phyloP scores from a whole-genome alignment of 2,329 filamentous ascomycete genomes.

The Calonectria naviculata region DNA sequence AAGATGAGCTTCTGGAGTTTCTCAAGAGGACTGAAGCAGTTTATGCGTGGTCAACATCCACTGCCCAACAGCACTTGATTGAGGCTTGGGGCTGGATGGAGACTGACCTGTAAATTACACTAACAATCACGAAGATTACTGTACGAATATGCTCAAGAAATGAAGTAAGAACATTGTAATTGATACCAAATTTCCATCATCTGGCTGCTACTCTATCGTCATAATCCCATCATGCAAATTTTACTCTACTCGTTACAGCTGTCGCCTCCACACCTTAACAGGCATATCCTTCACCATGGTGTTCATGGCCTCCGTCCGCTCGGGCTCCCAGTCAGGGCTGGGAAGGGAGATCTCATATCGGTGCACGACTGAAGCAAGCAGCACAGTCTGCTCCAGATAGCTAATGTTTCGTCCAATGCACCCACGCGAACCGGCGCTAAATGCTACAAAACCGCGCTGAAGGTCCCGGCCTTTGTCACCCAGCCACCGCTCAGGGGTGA shows the following conservation, averaged over 20 bases:
- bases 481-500: slow-evolving; percentile 54
- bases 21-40: slow-evolving; percentile 41
- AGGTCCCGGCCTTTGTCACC: slow-evolving; percentile 46
- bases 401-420: slow-evolving; percentile 54
- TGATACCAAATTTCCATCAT: not conserved
- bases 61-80: slow-evolving; percentile 29
- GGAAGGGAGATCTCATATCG: slow-evolving; percentile 51
- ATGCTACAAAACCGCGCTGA: slow-evolving; percentile 51
- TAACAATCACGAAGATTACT: not conserved
- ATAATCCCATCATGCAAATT: not conserved
- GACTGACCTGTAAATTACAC: slow-evolving; percentile 23
- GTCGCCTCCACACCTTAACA: slow-evolving; percentile 34
- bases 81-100: slow-evolving; percentile 36
- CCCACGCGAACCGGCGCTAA: slow-evolving; percentile 52
- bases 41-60: slow-evolving; percentile 29
- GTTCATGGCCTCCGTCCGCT: slow-evolving; percentile 35
- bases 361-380: slow-evolving; percentile 55
- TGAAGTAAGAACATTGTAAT: not conserved
- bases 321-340: slow-evolving; percentile 25
- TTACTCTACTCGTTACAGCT: slow-evolving; percentile 1
- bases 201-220: not conserved
- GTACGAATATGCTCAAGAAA: not conserved
- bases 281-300: slow-evolving; percentile 33
- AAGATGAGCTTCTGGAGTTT: slow-evolving; percentile 48
- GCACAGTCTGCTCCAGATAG: slow-evolving; percentile 57